Evolutionary conservation across 2,329 filamentous ascomycete genomes (phyloP), one percentile per base, ranked within the genome.

Genomic region (Xylariaceae sp.): DNA sequence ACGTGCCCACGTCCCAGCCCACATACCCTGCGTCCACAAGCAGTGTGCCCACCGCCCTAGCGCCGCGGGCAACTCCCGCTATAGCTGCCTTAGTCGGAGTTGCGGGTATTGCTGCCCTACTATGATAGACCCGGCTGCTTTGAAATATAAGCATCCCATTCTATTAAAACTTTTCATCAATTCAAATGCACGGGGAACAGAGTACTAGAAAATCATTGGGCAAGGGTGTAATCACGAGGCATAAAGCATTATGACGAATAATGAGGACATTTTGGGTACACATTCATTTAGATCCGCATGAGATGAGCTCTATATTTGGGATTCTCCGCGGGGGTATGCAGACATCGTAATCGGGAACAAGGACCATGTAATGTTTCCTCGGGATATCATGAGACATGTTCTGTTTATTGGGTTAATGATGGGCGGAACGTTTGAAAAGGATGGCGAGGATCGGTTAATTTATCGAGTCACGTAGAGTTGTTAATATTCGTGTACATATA

Each of bases 101-200:
- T 29, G 68, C 67, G 14, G 70, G 69, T 20, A 44, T 70, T 20
- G 65, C 62, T 14, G 60, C 57, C n/a, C 18, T 71, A 44, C 55
- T 71, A 21, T n/a, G n/a, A n/a, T 71, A 61, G 53, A 37, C 18
- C 32, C 16, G 19, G 20, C 18, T 20, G 32, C 40, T 50, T 47
- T 57, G 45, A 47, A 60, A 54, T 18, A 53, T 12, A 29, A 40
- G 42, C 44, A 41, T 29, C 32, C 20, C 42, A 12, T 7, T n/a
- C 3, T 37, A n/a, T 37, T 10, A 16, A 16, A 3, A 12, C 14
- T 37, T 37, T 16, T 37, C n/a, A 12, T 14, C 14, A 12, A 12
- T 37, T 14, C 14, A 12, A 3, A 3, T 37, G 14, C 32, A 37
- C 12, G 18, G n/a, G 32, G 23, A 41, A 41, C n/a, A 45, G 45